Evolutionary conservation across 495 filamentous ascomycete genomes (phyloP), one percentile per base, ranked within the genome.

Genomic region (Penicillium daleae): DNA sequence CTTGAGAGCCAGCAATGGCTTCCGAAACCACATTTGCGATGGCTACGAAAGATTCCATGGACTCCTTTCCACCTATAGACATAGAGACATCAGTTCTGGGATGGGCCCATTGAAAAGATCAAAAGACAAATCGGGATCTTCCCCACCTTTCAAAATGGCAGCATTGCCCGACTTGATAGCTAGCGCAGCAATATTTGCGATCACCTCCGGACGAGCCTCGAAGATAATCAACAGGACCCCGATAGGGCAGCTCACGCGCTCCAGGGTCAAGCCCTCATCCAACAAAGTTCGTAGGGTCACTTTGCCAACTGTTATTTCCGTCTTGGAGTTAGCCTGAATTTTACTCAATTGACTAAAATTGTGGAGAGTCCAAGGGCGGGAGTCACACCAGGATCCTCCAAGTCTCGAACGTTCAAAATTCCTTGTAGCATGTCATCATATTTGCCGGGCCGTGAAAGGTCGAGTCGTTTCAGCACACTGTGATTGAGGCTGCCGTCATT

Each of bases 391-490:
- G 96, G 95, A 78, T 99, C 95, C 59, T 90, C 87, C 15, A 99
- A 82, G 55, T 86, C 86, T 65, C 90, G 83, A 42, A 99, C 96
- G 76, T 94, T 91, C 55, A 97, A 73, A 63, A 99, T 96, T 29
- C 95, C 96, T 75, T 96, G 88, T 51, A 99, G 83, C 95, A 98
- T 99, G 66, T 97, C 95, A 67, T 97, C 92, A 84, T 88, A 99
- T 80, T 99, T 98, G 40, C 93, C 92, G 56, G 85, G 84, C 71
- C 89, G 89, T 9, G 87, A 85, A 12, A 99, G 78, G 67, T 98
- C 94, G 56, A 99, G 81, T 64, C 95, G 82, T 68, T 97, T 95
- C n/a, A 98, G 82, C 19, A 99, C 82, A 72, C 92, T 96, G 66
- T 89, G 84, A 67, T 87, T 96, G 24, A 98, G 75, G 56, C 87